A percentile compares a stretch with the other conserved stretches of the same genome.
Evolutionary conservation across 148 eudicot genomes (phyloP).

Genomic region (Spergularia bocconei): DNA sequence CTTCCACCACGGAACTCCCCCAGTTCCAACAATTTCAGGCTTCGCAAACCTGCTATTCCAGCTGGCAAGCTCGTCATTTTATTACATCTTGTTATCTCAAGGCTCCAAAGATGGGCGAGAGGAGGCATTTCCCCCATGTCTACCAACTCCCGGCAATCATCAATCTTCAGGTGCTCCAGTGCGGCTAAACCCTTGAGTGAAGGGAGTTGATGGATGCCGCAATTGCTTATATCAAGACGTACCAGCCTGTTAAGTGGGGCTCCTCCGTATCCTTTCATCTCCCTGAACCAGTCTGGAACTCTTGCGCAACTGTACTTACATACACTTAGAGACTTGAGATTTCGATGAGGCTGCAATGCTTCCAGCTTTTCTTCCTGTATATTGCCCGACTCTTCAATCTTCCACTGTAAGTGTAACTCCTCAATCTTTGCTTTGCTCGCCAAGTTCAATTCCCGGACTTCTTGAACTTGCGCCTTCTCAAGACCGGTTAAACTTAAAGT

Average conservation of each 20-base stretch:
- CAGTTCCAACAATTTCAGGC: too few species aligned
- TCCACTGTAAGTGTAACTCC: slow-evolving; percentile 16
- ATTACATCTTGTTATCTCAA: too few species aligned
- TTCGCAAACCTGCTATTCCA: too few species aligned
- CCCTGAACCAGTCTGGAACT: slow-evolving; percentile 15
- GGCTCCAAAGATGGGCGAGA: too few species aligned
- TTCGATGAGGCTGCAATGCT: slow-evolving; percentile 19
- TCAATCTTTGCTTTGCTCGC: background rate
- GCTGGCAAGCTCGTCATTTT: too few species aligned
- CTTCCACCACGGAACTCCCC: too few species aligned
- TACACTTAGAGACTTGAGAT: slow-evolving; percentile 6
- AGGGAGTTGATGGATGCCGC: slow-evolving; percentile 12
- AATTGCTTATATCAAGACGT: background rate
- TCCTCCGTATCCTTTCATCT: background rate
- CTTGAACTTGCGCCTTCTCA: background rate
- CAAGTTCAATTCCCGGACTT: background rate
- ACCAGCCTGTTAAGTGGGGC: slow-evolving; percentile 6
- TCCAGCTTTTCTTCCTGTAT: slow-evolving; percentile 11
- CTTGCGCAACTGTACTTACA: background rate
- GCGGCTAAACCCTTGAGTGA: too few species aligned
- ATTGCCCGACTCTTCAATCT: background rate
- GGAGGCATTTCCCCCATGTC: background rate
- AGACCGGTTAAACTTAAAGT: background rate
- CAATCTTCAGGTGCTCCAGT: background rate
- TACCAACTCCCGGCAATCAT: background rate